These are phyloP conservation scores for Ampelocalamus luodianensis DNA, from an alignment of 176 grass and related monocot species.

Conservation along the genomic window DNA sequence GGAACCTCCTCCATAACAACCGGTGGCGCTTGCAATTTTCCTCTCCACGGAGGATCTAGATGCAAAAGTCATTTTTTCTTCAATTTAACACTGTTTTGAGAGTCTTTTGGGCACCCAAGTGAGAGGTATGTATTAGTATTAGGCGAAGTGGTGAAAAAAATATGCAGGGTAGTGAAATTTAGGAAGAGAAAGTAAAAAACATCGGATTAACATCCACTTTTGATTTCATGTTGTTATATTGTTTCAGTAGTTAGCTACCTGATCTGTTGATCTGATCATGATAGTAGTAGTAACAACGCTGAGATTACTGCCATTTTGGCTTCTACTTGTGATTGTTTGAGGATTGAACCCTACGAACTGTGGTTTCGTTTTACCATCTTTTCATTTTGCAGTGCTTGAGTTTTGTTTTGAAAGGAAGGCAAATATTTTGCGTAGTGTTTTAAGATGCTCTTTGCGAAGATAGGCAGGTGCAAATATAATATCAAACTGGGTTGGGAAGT, in stretches of 20 bases:
- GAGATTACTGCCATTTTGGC: not conserved
- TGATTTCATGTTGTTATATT: not conserved
- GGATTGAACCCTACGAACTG: not conserved
- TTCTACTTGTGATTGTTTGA: not conserved
- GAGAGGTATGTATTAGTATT: slow-evolving; percentile 25
- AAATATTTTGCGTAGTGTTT: not conserved
- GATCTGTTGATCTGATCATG: not conserved
- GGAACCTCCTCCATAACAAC: slow-evolving; percentile 43
- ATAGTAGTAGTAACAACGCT: not conserved
- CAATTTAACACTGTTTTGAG: slow-evolving; percentile 16
- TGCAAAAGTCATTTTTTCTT: slow-evolving; percentile 13
- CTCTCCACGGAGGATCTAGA: not conserved
- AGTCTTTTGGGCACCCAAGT: slow-evolving; percentile 42
- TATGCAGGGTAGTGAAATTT: slow-evolving; percentile 12
- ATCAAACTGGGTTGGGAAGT: too few relatives aligned
- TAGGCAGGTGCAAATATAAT: not conserved
- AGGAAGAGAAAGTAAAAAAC: slow-evolving; percentile 7
- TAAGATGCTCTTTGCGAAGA: too few relatives aligned
- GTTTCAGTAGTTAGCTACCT: not conserved
- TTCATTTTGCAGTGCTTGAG: not conserved
- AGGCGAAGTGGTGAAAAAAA: not conserved
- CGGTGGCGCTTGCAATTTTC: slow-evolving; percentile 23
- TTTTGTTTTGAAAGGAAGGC: not conserved
- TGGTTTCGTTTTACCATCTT: not conserved
- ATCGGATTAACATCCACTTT: slow-evolving; percentile 29